phyloP scores from a whole-genome alignment of 2,329 filamentous ascomycete genomes.

The Cladosporium austrohemisphaericum region DNA sequence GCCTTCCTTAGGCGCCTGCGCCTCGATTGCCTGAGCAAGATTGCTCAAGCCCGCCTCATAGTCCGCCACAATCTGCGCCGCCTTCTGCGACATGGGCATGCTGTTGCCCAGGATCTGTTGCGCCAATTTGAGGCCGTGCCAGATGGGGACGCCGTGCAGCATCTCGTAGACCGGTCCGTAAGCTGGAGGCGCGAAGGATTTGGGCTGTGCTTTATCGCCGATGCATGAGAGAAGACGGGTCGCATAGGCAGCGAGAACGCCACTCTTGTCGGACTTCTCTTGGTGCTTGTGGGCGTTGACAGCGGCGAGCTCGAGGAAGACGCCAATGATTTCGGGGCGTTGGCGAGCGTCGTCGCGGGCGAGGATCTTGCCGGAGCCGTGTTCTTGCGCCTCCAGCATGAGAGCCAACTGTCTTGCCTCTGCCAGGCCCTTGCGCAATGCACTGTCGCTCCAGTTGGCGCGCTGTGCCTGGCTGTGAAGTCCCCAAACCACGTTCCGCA shows the following conservation, averaged over 20 bases:
- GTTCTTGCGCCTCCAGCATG: constrained; percentile 40
- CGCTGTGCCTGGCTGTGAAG: constrained; percentile 34
- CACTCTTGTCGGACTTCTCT: constrained; percentile 33
- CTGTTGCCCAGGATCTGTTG: constrained; percentile 39
- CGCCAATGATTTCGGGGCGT: constrained; percentile 38
- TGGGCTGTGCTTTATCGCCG: constrained; percentile 15
- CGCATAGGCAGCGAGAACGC: constrained; percentile 39
- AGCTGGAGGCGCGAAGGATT: constrained; percentile 8
- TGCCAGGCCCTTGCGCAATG: constrained; percentile 37
- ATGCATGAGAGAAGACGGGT: constrained; percentile 36
- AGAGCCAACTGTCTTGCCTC: constrained; percentile 38
- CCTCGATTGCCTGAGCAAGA: constrained; percentile 24
- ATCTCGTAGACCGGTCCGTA: constrained; percentile 24
- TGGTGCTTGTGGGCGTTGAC: constrained; percentile 36
- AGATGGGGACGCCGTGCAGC: constrained; percentile 35
- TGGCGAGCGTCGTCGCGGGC: constrained; percentile 30
- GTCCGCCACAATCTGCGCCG: constrained; percentile 22
- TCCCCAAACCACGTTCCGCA: constrained; percentile 34
- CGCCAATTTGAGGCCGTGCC: constrained; percentile 44
- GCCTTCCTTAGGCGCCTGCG: constrained; percentile 20
- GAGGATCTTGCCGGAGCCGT: constrained; percentile 29
- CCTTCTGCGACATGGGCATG: constrained; percentile 24
- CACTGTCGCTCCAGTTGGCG: constrained; percentile 35
- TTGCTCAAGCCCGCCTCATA: constrained; percentile 26
- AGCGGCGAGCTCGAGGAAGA: constrained; percentile 43